A percentile compares a stretch with the other conserved stretches of the same genome.
Evolutionary conservation across 306 rosid species (phyloP).

Genomic region (Dalbergia cultrata): DNA sequence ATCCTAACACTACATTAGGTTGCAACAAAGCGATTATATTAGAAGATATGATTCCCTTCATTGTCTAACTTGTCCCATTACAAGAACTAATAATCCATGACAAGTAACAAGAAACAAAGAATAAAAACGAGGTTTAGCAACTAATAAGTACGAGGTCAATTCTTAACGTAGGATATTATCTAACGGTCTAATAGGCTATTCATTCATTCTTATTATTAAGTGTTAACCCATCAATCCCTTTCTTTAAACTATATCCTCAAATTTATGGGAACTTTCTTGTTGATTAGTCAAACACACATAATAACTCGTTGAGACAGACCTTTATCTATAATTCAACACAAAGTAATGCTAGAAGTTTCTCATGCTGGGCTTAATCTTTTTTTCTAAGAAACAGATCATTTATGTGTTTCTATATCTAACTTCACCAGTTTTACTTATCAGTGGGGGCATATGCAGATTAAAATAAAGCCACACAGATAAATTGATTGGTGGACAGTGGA

Average conservation of each 20-base stretch:
- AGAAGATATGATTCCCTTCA: slow-evolving; percentile 26
- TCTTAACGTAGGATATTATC: slow-evolving; percentile 45
- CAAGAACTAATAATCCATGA: neutral
- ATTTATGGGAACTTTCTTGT: neutral
- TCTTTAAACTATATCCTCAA: slow-evolving; percentile 38
- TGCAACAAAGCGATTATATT: slow-evolving; percentile 27
- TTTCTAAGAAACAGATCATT: neutral
- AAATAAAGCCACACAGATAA: slow-evolving; percentile 9
- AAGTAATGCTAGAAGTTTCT: slow-evolving; percentile 34
- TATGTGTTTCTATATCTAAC: slow-evolving; percentile 1
- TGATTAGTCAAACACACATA: slow-evolving; percentile 37
- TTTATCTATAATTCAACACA: slow-evolving; percentile 27
- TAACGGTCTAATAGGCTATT: slow-evolving; percentile 23
- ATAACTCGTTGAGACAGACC: slow-evolving; percentile 40
- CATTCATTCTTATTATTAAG: neutral
- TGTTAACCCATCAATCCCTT: slow-evolving; percentile 56
- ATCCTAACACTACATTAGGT: neutral
- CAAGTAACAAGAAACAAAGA: neutral
- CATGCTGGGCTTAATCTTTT: neutral
- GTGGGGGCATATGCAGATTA: neutral
- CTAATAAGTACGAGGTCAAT: slow-evolving; percentile 39
- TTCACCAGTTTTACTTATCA: neutral
- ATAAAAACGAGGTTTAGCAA: slow-evolving; percentile 6
- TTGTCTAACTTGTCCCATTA: slow-evolving; percentile 32
- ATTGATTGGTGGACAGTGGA: neutral